Evolutionary conservation across 805 yeast genomes (phyloP).

Genomic region (Metschnikowia shivogae): DNA sequence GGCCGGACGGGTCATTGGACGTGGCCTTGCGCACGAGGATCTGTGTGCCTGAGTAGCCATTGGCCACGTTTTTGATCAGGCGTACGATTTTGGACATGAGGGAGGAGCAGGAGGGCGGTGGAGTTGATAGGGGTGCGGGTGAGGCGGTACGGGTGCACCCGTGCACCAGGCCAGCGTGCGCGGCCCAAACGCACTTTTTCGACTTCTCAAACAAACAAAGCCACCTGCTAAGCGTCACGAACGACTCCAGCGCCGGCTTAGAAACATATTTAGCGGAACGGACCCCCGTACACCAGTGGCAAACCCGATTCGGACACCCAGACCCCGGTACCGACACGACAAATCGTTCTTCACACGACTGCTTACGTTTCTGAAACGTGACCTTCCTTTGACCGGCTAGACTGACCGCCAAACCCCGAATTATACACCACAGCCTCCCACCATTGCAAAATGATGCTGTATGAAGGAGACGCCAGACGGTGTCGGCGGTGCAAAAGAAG

Average conservation of each 20-base stretch:
- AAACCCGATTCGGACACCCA: background rate
- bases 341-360: too few species aligned
- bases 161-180: background rate
- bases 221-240: background rate
- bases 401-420: too few species aligned
- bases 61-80: slow-evolving; percentile 81
- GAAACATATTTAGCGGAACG: background rate
- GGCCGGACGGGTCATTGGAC: slow-evolving; percentile 80
- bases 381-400: too few species aligned
- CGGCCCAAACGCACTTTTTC: slow-evolving; percentile 3
- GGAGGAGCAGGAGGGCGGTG: background rate
- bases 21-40: slow-evolving; percentile 90
- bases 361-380: too few species aligned
- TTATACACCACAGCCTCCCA: too few species aligned
- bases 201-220: slow-evolving; percentile 5
- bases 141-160: background rate
- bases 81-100: slow-evolving; percentile 77
- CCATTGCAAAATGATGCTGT: slow-evolving; percentile 20
- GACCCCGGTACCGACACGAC: background rate
- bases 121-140: slow-evolving; percentile 2
- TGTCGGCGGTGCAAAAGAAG: slow-evolving; percentile 58
- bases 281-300: slow-evolving; percentile 3
- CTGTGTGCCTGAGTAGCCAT: slow-evolving; percentile 84
- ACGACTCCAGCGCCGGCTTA: background rate
- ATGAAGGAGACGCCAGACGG: slow-evolving; percentile 27